Conservation (phyloP, 768 basidiomycete genomes). For the Austroboletus eburneus region DNA sequence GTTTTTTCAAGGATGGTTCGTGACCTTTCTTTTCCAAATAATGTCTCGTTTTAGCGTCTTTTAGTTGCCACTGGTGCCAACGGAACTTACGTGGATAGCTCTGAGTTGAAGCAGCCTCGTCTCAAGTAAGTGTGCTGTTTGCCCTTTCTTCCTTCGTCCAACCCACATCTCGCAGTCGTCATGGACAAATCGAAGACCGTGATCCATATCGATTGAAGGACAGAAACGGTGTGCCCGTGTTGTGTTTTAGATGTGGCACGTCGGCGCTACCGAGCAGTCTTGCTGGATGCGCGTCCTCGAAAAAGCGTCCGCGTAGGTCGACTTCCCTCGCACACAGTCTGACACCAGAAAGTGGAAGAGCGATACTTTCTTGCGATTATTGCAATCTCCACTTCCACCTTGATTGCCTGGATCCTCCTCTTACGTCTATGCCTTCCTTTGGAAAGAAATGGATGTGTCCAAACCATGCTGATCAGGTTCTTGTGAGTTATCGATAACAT, state of each 20-base stretch:
- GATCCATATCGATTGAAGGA: slow-evolving; percentile 87
- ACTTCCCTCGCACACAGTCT: slow-evolving; percentile 35
- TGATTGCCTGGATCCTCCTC: slow-evolving; percentile 91
- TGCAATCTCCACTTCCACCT: slow-evolving; percentile 95
- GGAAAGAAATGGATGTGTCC: slow-evolving; percentile 99
- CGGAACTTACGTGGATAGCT: slow-evolving; percentile 81
- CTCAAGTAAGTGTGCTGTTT: slow-evolving; percentile 63
- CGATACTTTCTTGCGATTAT: slow-evolving; percentile 92
- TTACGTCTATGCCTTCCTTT: slow-evolving; percentile 78
- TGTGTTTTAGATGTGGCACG: slow-evolving; percentile 87
- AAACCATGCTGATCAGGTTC: slow-evolving; percentile 83
- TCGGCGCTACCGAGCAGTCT: slow-evolving; percentile 64
- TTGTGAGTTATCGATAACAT: slow-evolving; percentile 49
- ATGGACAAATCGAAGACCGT: slow-evolving; percentile 86
- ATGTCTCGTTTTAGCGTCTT: slow-evolving; percentile 15
- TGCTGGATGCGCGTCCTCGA: slow-evolving; percentile 48
- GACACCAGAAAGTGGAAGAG: slow-evolving; percentile 56
- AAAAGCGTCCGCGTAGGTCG: slow-evolving; percentile 52
- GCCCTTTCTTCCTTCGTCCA: not conserved
- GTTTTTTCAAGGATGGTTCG: slow-evolving; percentile 84
- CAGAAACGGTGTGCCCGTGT: slow-evolving; percentile 73
- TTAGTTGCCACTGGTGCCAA: slow-evolving; percentile 74
- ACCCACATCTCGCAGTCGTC: slow-evolving; percentile 49
- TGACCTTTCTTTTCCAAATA: slow-evolving; percentile 10
- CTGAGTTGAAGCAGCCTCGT: slow-evolving; percentile 70